Evolutionary conservation across 108 stramenopile genomes (phyloP), one percentile per base, ranked within the genome.

Genomic region (Pseudonitzschia multiseries): DNA sequence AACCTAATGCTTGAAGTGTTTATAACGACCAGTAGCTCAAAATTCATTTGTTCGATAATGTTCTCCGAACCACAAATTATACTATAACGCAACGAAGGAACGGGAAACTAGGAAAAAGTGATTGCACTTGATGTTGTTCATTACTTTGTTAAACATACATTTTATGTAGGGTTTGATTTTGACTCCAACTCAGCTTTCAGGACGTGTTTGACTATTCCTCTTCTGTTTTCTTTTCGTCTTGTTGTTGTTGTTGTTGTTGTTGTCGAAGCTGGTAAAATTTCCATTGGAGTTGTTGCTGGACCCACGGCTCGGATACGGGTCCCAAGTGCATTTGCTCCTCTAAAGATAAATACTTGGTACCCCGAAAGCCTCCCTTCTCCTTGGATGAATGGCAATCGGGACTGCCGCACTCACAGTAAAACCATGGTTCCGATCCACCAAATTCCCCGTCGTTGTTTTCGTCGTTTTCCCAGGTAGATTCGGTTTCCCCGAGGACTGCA

Each of bases 381-480:
- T 20, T 52, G 15, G 59, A 29, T 5, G 59, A 61, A 31, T 61
- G 59, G 32, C 59, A 61, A 29, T 61, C 18, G 59, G 17, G 14
- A 33, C 26, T 26, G 15, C 59, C 59, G 18, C 59, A 61, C 8
- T 10, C 10, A 31, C 59, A 61, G 28, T 29, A 29, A 61, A 61
- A 61, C 59, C 59, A 61, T 10, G 59, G 59, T 29, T 61, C 59
- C 17, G 15, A 17, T 2, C 13, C 59, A 27, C 59, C 59, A 29
- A 14, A 18, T 26, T 29, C 28, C 9, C 52, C 52, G 52, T 52
- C 52, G n/a, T 21, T 15, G 18, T 69, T 46, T 65, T 76, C 46
- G 32, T 75, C 71, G 1, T 75, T 22, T 31, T 85, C 74, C 85
- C 85, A 86, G 1, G 73, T 67, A 46, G 74, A 20, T 69, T 75